Evolutionary conservation across 73 alveolate species (phyloP), one percentile per base, ranked within the genome.

Genomic region (Paramecium tetraurelia): DNA sequence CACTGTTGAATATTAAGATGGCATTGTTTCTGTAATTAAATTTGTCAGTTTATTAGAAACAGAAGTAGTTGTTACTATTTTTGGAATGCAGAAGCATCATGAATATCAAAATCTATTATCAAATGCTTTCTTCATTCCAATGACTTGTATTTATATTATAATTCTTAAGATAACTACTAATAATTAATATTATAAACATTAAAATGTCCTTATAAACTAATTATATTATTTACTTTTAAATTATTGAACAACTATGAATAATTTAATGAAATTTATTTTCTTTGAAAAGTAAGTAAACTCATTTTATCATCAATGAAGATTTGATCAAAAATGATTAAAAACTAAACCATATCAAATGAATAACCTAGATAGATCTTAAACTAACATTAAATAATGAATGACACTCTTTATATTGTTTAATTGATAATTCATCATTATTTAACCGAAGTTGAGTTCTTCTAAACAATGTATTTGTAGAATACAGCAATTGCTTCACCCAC

Each of bases 401-500:
- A 53, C 18, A 53, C 33, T 16, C 31, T 86, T 59, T 22, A 86
- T 24, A 36, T 40, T 10, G n/a, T 76, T n/a, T 89, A 27, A 22
- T 85, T 83, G 18, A 24, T 75, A 48, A 46, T 22, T 85, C 22
- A 75, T 53, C 36, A 85, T 84, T 46, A 53, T 59, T 57, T 92
- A 86, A 63, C 46, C 6, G 50, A 27, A 12, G 84, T 63, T 35
- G 86, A 35, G 18, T 36, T 43, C 33, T 53, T 80, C 75, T 94
- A 92, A 75, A 70, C 93, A 38, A 92, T 84, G 92, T 95, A 93
- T 31, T 84, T 83, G 88, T 95, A 94, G 95, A 95, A 95, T 40
- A 95, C 92, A 1, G 95, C 93, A 84, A 95, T 95, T 43, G 97
- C 97, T 57, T 95, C 98, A 87, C 92, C 85, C 20, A 95, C 98